These are phyloP conservation scores for Nakaseomyces bracarensis DNA, from an alignment of 1,139 yeast species.

Conservation along the genomic window DNA sequence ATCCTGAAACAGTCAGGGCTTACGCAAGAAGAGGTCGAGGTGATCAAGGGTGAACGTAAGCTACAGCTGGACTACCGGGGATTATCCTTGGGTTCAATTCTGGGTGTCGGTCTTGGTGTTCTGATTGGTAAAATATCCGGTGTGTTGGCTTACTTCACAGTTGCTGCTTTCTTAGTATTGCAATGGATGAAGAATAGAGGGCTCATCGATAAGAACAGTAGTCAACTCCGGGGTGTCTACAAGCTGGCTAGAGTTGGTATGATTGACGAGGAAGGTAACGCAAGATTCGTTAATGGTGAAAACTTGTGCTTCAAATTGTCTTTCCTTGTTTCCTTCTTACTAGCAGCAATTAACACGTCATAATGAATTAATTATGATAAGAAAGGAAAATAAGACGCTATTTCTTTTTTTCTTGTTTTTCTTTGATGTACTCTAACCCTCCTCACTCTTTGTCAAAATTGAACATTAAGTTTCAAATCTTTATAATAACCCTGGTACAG, in stretches of 20 bases:
- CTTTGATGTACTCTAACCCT: background rate
- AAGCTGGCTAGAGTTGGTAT: constrained; percentile 2
- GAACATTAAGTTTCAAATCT: too few species aligned
- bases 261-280: constrained; percentile 8
- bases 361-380: too few species aligned
- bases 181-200: constrained; percentile 22
- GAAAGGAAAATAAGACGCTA: too few species aligned
- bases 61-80: constrained; percentile 17
- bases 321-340: constrained; percentile 16
- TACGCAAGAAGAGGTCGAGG: constrained; percentile 4
- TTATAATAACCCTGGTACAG: too few species aligned
- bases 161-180: constrained; percentile 16
- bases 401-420: too few species aligned
- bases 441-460: too few species aligned
- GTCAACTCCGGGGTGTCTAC: constrained; percentile 9
- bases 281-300: constrained; percentile 9
- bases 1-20: background rate
- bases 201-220: constrained; percentile 14
- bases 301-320: constrained; percentile 18
- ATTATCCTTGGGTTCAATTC: constrained; percentile 21
- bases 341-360: constrained; percentile 7
- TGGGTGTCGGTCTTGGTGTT: constrained; percentile 20
- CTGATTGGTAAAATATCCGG: constrained; percentile 20
- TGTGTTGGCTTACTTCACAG: constrained; percentile 15
- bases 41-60: constrained; percentile 1